Evolutionary conservation across 2,329 filamentous ascomycete genomes (phyloP).

Genomic region (Ilyonectria destructans): DNA sequence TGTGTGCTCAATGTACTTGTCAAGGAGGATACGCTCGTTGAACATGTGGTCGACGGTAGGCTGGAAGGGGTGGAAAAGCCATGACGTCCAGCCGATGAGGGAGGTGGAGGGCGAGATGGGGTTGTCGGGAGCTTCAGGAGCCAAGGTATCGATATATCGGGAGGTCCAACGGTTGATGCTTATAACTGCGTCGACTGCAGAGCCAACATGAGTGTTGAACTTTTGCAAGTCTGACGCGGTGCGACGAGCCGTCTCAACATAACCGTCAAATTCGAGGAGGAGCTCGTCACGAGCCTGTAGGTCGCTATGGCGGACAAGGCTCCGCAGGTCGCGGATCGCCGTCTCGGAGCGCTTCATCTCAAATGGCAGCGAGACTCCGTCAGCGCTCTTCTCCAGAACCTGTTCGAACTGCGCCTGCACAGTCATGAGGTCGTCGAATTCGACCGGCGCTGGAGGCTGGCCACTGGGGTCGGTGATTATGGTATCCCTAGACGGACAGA

Average conservation of each 20-base stretch:
- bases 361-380: conserved; percentile 78
- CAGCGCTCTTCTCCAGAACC: conserved; percentile 78
- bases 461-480: conserved; percentile 46
- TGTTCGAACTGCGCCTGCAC: conserved; percentile 85
- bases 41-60: conserved; percentile 63
- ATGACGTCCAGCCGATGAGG: conserved; percentile 58
- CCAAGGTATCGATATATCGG: conserved; percentile 77
- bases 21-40: conserved; percentile 73
- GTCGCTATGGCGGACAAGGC: conserved; percentile 79
- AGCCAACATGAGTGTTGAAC: conserved; percentile 84
- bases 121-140: conserved; percentile 52
- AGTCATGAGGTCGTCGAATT: conserved; percentile 83
- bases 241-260: conserved; percentile 78
- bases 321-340: conserved; percentile 81
- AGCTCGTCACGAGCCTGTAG: conserved; percentile 80
- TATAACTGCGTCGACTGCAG: conserved; percentile 82
- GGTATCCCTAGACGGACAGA: conserved; percentile 66
- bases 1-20: conserved; percentile 84
- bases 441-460: conserved; percentile 59
- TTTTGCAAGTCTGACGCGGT: conserved; percentile 78
- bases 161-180: conserved; percentile 84
- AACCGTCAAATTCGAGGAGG: conserved; percentile 82
- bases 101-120: conserved; percentile 52
- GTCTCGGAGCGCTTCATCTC: conserved; percentile 86
- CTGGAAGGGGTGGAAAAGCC: conserved; percentile 75